These are phyloP conservation scores for Pythium folliculosum DNA, from an alignment of 352 stramenopile genomes.

Conservation along the genomic window DNA sequence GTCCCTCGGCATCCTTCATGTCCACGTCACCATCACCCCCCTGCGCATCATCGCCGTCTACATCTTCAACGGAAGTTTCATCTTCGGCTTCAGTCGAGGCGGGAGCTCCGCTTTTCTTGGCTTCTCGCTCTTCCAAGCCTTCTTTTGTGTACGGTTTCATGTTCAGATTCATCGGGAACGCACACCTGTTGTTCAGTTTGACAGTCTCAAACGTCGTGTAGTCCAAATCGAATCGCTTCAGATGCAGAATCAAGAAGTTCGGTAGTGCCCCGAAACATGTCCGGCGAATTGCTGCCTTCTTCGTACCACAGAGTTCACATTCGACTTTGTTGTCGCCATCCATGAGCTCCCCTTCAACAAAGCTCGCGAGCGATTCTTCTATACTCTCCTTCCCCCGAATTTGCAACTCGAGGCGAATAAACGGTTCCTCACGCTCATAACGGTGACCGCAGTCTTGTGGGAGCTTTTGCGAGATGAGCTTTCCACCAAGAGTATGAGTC, in stretches of 20 bases:
- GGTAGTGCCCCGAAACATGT: slow-evolving; percentile 95
- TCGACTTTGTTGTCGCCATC: slow-evolving; percentile 98
- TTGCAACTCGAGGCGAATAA: slow-evolving; percentile 97
- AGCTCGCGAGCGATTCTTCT: slow-evolving; percentile 95
- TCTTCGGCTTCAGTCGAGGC: slow-evolving; percentile 1
- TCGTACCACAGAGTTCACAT: slow-evolving; percentile 97
- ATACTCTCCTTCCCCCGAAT: slow-evolving; percentile 98
- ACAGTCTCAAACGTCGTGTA: slow-evolving; percentile 99
- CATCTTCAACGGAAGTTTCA: slow-evolving; percentile 16
- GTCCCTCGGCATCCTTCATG: slow-evolving; percentile 16
- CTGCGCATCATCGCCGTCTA: slow-evolving; percentile 1
- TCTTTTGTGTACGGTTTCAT: slow-evolving; percentile 98
- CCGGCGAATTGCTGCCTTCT: slow-evolving; percentile 95
- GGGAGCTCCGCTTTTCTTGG: slow-evolving; percentile 19
- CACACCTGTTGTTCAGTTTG: slow-evolving; percentile 98
- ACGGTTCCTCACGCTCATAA: slow-evolving; percentile 96
- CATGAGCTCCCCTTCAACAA: slow-evolving; percentile 99
- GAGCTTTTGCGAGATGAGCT: slow-evolving; percentile 89
- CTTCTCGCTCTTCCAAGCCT: slow-evolving; percentile 93
- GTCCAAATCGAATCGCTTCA: slow-evolving; percentile 99
- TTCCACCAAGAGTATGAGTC: slow-evolving; percentile 72
- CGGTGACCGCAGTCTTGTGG: slow-evolving; percentile 89
- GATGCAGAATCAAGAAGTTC: slow-evolving; percentile 97
- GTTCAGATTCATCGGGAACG: slow-evolving; percentile 97
- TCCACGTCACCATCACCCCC: slow-evolving; percentile 17